phyloP scores from a whole-genome alignment of 2,329 filamentous ascomycete species.

The Ceratocystis variospora region DNA sequence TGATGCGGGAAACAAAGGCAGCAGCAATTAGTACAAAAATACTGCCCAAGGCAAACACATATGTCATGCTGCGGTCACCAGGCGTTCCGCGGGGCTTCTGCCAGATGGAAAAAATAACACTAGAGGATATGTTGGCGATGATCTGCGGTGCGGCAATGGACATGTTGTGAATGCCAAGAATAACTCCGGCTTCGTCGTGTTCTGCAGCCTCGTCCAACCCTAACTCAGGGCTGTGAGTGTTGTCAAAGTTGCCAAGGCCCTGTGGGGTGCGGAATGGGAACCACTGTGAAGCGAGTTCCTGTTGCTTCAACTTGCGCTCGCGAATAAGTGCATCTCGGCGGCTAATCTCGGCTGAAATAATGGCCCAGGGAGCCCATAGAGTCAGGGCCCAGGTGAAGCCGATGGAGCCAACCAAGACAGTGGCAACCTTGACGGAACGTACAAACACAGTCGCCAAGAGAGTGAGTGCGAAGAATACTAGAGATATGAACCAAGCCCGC shows the following conservation, averaged over 20 bases:
- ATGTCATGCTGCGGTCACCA: conserved; percentile 74
- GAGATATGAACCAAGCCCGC: conserved; percentile 71
- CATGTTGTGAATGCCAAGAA: conserved; percentile 92
- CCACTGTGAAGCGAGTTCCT: conserved; percentile 18
- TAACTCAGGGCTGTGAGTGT: conserved; percentile 21
- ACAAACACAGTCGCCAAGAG: conserved; percentile 80
- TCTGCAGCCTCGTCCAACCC: conserved; percentile 41
- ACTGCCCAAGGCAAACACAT: conserved; percentile 75
- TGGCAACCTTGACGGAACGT: conserved; percentile 54
- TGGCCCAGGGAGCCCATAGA: conserved; percentile 87
- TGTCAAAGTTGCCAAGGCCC: conserved; percentile 17
- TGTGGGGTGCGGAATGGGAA: conserved; percentile 17
- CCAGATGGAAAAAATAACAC: conserved; percentile 66
- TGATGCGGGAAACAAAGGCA: conserved; percentile 53
- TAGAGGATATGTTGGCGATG: conserved; percentile 72
- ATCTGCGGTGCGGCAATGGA: conserved; percentile 85
- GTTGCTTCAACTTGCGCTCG: conserved; percentile 25
- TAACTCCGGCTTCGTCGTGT: conserved; percentile 70
- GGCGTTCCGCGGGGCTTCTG: conserved; percentile 78
- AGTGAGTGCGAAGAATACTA: conserved; percentile 66
- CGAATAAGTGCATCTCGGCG: conserved; percentile 53
- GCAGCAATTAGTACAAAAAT: conserved; percentile 64
- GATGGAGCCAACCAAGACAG: conserved; percentile 62
- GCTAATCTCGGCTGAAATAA: conserved; percentile 85
- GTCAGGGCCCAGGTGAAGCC: conserved; percentile 88